Evolutionary conservation across 176 grass and related monocot species (phyloP), one percentile per base, ranked within the genome.

Genomic region (Oryza glaberrima): DNA sequence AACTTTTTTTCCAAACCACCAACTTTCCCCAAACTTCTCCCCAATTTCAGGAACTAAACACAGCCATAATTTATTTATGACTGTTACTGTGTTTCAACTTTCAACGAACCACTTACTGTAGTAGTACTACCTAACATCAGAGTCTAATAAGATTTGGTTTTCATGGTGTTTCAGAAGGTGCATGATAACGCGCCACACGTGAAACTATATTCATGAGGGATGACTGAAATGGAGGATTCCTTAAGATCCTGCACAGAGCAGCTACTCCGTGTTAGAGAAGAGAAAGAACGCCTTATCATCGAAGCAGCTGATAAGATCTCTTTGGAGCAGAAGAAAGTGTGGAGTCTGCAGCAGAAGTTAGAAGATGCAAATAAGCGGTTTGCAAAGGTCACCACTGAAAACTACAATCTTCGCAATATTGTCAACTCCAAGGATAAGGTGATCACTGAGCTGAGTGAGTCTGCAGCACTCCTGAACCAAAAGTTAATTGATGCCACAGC

Each of bases 341-440:
- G 40, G 13, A 44, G 68, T 45, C 72, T 93, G 68, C 82, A 87
- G 49, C 72, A 89, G 4, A 88, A 77, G 48, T 56, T 95, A 23
- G 69, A 72, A 3, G 90, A 87, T 65, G 73, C 86, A 69, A 91
- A 82, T 68, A 88, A 89, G 32, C 81, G 69, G 49, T 60, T 91
- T 46, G 65, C 81, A 6, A 90, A 87, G 66, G 52, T 84, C 56
- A 71, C 40, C 4, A 65, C 87, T 71, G 80, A 93, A 75, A 91
- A 92, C 56, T 70, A 70, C 77, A 92, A 89, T 77, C 88, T 91
- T 10, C 54, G 58, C 36, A 83, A 71, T 60, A 91, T 15, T 65
- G 67, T 89, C 76, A 77, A 84, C 45, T 77, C 77, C 10, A 92
- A 92, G 90, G 93, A 95, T 67, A 79, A 85, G 38, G 25, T 92